phyloP scores from a whole-genome alignment of 78 protist species.

The Dictyostelium brefeldianum region DNA sequence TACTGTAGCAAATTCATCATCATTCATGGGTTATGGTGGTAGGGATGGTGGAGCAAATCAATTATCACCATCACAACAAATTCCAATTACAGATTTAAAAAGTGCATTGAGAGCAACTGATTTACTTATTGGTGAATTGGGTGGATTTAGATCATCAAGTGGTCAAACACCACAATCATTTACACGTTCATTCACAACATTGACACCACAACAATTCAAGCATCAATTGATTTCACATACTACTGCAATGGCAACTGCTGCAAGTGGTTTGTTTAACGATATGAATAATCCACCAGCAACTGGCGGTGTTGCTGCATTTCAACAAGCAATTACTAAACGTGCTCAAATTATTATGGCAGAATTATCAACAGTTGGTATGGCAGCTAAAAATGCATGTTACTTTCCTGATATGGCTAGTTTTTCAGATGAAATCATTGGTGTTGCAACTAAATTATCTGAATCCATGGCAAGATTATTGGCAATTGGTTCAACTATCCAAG shows the following conservation, averaged over 20 bases:
- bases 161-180: slow-evolving; percentile 11
- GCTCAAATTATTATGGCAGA: slow-evolving; percentile 80
- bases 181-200: slow-evolving; percentile 57
- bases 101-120: slow-evolving; percentile 80
- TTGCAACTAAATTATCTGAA: slow-evolving; percentile 61
- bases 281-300: slow-evolving; percentile 49
- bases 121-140: slow-evolving; percentile 64
- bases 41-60: neutral
- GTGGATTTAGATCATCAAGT: neutral
- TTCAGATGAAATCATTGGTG: slow-evolving; percentile 64
- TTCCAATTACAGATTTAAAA: slow-evolving; percentile 76
- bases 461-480: slow-evolving; percentile 34
- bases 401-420: slow-evolving; percentile 70
- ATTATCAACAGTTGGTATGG: slow-evolving; percentile 50
- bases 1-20: neutral
- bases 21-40: slow-evolving; percentile 16
- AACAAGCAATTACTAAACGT: slow-evolving; percentile 43
- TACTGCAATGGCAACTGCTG: slow-evolving; percentile 61
- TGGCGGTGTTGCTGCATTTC: slow-evolving; percentile 70
- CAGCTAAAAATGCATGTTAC: slow-evolving; percentile 70
- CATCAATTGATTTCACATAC: slow-evolving; percentile 68
- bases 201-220: slow-evolving; percentile 77
- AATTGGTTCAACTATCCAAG: slow-evolving; percentile 13
- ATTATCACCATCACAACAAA: slow-evolving; percentile 65
- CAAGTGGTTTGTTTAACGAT: slow-evolving; percentile 32